Base-by-base conservation (phyloP, 495 filamentous ascomycete genomes). In the Filosporella fistucella region DNA sequence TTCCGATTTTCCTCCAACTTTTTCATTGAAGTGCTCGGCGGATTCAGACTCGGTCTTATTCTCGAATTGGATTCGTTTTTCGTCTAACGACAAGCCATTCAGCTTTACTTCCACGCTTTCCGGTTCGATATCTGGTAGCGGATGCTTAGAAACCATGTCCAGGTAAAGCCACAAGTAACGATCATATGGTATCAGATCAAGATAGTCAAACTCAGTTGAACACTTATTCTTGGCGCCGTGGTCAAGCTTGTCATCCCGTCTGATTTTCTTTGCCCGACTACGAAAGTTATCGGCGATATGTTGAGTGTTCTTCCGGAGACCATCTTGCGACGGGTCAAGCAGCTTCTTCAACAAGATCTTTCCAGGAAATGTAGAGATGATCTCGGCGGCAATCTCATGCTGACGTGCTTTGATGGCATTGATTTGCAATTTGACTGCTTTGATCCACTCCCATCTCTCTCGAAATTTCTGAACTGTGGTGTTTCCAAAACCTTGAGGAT, bases 131-230 rank as follows among this genome's bases (percentile, higher is more conserved):
- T n/a, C n/a, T n/a, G n/a, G n/a, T n/a, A n/a, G n/a, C 1, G 49
- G 42, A 52, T 52, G 17, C 5, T 13, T 37, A 11, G 23, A 17
- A 16, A 42, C 17, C 25, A 29, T 25, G n/a, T 42, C 44, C 21
- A 54, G 23, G 21, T 49, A 54, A 2, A 42, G 16, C 46, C 39
- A 45, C n/a, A 54, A 22, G 25, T 48, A 54, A 14, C 41, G 39
- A 22, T 54, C 51, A 26, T 54, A 49, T 4, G 51, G 51, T 4
- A 54, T 21, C 2, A 54, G 34, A 8, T 49, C 30, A 24, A 54
- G 44, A 1, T 29, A 17, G 9, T 54, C 51, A 8, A 30, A 16
- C 2, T 18, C 29, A 5, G 3, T 5, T 7, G 13, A 13, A 30
- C 51, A 54, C 10, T 33, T 17, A 6, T 11, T 6, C 10, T 11